Evolutionary conservation across 768 basidiomycete species (phyloP), one percentile per base, ranked within the genome.

Genomic region (Multifurca ochricompacta): DNA sequence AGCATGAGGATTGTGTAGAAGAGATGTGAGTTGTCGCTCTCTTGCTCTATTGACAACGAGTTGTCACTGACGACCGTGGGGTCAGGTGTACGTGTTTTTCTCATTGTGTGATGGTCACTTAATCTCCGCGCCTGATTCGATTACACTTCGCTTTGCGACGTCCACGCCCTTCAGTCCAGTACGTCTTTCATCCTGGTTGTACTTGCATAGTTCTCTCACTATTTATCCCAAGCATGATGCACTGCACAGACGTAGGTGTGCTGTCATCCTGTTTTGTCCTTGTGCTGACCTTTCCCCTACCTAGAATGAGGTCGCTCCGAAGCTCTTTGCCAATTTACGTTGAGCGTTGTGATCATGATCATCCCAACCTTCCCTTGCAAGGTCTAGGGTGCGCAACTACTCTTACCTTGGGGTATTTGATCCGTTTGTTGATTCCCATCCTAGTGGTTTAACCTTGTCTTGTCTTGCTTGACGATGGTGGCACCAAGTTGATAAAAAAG

Each of bases 1-100:
- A 89, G 67, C 82, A 82, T 59, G 93, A 95, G 75, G 91, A 94
- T 67, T 95, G 91, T 66, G 86, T 93, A 34, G 89, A 92, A 71
- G 91, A 91, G 77, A 68, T 91, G 87, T 88, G 62, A 68, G 85
- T 79, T n/a, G n/a, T 51, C 34, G 6, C n/a, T 21, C 23, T 27
- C 58, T 39, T 44, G 32, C 3, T 41, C 18, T 23, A 9, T 11
- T n/a, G 31, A 23, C 28, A 25, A 18, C 14, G 14, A 23, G 18
- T 23, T 23, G 28, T 35, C 10, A 50, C 32, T 27, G 19, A 47
- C 23, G 6, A 1, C n/a, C 3, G 30, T 19, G 13, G 6, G 13
- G 4, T 23, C 36, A 61, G 60, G 60, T 61, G 60, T 70, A 59
- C 53, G 69, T 69, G 4, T 3, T 28, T 35, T 16, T 50, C 40